Base-by-base conservation (phyloP, 106 monocot species). In the Dioscorea zingiberensis region DNA sequence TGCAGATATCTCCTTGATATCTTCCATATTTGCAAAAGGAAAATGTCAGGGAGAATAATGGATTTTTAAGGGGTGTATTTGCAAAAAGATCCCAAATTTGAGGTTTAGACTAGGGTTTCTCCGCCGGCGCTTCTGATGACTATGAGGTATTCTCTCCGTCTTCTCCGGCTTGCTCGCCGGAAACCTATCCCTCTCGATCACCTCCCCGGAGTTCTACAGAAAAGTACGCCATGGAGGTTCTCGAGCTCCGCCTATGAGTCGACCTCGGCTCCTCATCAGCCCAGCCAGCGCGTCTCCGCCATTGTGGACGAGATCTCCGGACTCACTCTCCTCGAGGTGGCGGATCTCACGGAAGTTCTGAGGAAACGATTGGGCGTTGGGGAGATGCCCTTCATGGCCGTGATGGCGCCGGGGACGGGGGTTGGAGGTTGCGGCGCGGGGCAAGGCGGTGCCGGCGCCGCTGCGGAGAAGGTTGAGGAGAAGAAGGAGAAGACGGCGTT, bases 401-500 rank as follows among this genome's bases (percentile, higher is more conserved):
- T 69, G 22, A 69, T 69, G 68, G 16, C 58, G 15, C 68, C 68
- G 14, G 58, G 68, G 22, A 64, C 58, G 21, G 68, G 68, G 22
- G 24, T 64, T 23, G 47, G 56, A 38, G 21, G 12, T 38, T 22
- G 10, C 57, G 38, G 56, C 57, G 25, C 13, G 4, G 25, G 10
- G 14, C 53, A 18, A 21, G 24, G 10, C 0, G 10, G 28, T 21
- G n/a, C 15, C 25, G 13, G n/a, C 22, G 47, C 15, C 18, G 51
- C 51, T 7, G 57, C 55, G 55, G 30, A 44, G 24, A 22, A 22
- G 44, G 63, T 44, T 32, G 68, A 69, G 68, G 44, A 55, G 55
- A 46, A 44, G 68, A 44, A 69, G 68, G 68, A 69, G 68, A 69
- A 69, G 56, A 58, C 68, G 27, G 68, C 68, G 21, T 69, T 69